Evolutionary conservation across 2,329 filamentous ascomycete genomes (phyloP).

Genomic region (Metarhizium anisopliae): DNA sequence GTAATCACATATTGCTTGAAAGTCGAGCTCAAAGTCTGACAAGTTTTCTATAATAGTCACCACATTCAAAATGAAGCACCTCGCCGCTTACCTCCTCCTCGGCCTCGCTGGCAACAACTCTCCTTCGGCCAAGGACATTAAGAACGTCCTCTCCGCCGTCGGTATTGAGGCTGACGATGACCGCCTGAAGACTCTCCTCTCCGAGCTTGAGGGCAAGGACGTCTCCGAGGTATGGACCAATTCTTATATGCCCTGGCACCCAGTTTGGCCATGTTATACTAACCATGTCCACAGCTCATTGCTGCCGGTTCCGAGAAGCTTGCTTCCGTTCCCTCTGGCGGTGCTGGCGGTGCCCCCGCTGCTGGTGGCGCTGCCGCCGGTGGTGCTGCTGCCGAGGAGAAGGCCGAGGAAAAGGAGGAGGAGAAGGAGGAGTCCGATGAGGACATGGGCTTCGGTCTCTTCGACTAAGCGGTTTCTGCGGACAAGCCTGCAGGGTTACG

Average conservation of each 20-base stretch:
- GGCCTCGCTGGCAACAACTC: conserved; percentile 84
- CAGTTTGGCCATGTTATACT: conserved; percentile 6
- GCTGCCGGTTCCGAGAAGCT: conserved; percentile 85
- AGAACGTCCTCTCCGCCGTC: conserved; percentile 81
- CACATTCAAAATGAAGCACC: conserved; percentile 89
- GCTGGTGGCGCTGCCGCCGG: conserved; percentile 60
- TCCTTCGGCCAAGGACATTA: conserved; percentile 80
- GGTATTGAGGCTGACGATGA: conserved; percentile 89
- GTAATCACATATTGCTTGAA: neutral
- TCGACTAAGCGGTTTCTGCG: conserved; percentile 49
- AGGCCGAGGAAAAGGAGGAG: conserved; percentile 61
- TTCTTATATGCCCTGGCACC: neutral
- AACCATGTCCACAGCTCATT: conserved; percentile 60
- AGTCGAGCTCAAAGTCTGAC: conserved; percentile 13
- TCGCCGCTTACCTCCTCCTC: conserved; percentile 98
- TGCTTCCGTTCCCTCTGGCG: conserved; percentile 92
- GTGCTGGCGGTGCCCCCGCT: conserved; percentile 62
- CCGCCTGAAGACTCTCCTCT: conserved; percentile 77
- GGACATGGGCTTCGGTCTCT: conserved; percentile 70
- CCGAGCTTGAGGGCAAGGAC: conserved; percentile 86
- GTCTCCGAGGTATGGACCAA: conserved; percentile 70
- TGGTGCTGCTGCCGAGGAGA: conserved; percentile 50
- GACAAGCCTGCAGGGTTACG: conserved; percentile 18
- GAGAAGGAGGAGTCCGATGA: conserved; percentile 74
- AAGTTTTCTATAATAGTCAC: conserved; percentile 21